phyloP scores from a whole-genome alignment of 1,284 basidiomycete genomes.

The Lentinula novae-zelandiae region DNA sequence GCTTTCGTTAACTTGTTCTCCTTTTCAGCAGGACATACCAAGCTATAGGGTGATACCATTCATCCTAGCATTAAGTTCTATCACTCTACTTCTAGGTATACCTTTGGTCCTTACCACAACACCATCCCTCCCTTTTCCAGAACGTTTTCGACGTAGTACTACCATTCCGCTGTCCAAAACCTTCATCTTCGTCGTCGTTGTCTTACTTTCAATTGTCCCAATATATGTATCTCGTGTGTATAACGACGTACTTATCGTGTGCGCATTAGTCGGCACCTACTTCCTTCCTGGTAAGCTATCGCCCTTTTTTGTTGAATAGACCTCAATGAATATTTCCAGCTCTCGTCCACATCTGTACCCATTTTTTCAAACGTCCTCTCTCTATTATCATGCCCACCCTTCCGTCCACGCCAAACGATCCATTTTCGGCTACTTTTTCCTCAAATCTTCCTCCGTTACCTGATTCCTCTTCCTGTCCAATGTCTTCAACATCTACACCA shows the following conservation, averaged over 20 bases:
- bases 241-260: constrained; percentile 45
- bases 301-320: not conserved
- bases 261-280: constrained; percentile 52
- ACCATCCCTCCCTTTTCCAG: constrained; percentile 45
- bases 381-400: constrained; percentile 59
- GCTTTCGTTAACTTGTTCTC: constrained; percentile 9
- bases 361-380: constrained; percentile 66
- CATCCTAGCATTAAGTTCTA: constrained; percentile 42
- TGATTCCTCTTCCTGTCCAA: not conserved
- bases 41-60: constrained; percentile 26
- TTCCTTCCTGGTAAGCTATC: constrained; percentile 48
- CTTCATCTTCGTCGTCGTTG: constrained; percentile 34
- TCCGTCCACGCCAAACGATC: constrained; percentile 25
- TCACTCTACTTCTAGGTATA: constrained; percentile 53
- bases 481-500: constrained; percentile 9
- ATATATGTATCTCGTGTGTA: constrained; percentile 30
- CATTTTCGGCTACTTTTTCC: constrained; percentile 23
- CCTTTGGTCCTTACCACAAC: constrained; percentile 58
- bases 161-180: constrained; percentile 47
- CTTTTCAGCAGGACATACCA: constrained; percentile 26
- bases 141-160: constrained; percentile 36
- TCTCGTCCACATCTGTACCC: constrained; percentile 59
- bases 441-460: constrained; percentile 8
- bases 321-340: constrained; percentile 29
- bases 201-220: constrained; percentile 43